Percentiles rank a stretch among this genome's conserved stretches.
These are phyloP conservation scores for Geranium brycei DNA, from an alignment of 345 rosid species.

Conservation along the genomic window DNA sequence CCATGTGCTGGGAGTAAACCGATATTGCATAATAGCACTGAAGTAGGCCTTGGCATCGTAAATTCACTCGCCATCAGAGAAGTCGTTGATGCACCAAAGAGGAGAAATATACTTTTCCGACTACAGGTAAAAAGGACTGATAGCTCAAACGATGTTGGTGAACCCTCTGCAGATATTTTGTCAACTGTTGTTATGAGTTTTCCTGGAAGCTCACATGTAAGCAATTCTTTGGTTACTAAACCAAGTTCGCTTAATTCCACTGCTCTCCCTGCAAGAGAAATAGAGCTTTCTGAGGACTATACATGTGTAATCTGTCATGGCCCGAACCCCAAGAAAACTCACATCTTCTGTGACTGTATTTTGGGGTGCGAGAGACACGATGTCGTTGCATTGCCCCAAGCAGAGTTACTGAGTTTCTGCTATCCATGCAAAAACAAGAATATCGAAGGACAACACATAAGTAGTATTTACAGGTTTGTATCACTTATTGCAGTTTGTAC, in stretches of 20 bases:
- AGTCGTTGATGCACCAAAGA: slow-evolving; percentile 21
- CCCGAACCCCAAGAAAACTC: slow-evolving; percentile 51
- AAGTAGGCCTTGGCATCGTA: slow-evolving; percentile 49
- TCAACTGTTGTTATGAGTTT: slow-evolving; percentile 12
- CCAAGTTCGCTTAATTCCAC: slow-evolving; percentile 23
- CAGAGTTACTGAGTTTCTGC: too few relatives aligned
- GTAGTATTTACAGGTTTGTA: too few relatives aligned
- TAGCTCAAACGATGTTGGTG: background rate
- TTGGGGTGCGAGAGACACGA: slow-evolving; percentile 31
- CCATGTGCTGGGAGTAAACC: slow-evolving; percentile 16
- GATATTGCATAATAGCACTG: slow-evolving; percentile 27
- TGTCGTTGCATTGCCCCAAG: too few relatives aligned
- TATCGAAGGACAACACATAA: too few relatives aligned
- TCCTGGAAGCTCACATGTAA: slow-evolving; percentile 3
- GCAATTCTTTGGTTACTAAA: slow-evolving; percentile 17
- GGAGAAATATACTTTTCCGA: slow-evolving; percentile 38
- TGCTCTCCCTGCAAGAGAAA: slow-evolving; percentile 36
- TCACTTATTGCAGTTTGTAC: too few relatives aligned
- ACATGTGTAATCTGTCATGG: slow-evolving; percentile 61
- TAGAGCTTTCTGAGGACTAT: slow-evolving; percentile 61
- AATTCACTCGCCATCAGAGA: slow-evolving; percentile 27
- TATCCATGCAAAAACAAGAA: too few relatives aligned
- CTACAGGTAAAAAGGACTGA: slow-evolving; percentile 28
- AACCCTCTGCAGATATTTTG: background rate
- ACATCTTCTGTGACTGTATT: slow-evolving; percentile 43